Conservation (phyloP, 495 filamentous ascomycete genomes). For the Tetracladium marchalianum region DNA sequence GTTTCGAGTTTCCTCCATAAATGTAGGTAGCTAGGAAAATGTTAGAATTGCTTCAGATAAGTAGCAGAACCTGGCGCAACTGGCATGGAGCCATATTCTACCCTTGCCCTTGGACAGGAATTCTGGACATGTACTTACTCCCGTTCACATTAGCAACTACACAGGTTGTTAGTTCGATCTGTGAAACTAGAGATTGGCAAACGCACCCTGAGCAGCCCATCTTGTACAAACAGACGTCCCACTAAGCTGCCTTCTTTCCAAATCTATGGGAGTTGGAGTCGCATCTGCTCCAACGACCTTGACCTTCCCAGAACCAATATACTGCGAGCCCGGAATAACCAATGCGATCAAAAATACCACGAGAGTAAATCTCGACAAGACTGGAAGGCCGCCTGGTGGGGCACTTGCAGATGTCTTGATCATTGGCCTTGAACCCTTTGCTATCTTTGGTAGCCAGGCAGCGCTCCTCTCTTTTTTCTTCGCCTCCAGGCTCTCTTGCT, state of each 20-base stretch:
- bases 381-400: conserved; percentile 27
- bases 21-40: conserved; percentile 42
- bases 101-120: no score
- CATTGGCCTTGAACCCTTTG: conserved; percentile 18
- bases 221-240: conserved; percentile 51
- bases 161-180: neutral
- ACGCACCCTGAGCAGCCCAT: conserved; percentile 60
- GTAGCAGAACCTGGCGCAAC: no score
- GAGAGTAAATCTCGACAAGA: conserved; percentile 33
- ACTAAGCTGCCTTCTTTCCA: conserved; percentile 29
- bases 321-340: conserved; percentile 34
- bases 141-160: conserved; percentile 44
- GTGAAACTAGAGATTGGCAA: conserved; percentile 9
- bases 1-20: conserved; percentile 58
- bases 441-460: conserved; percentile 2
- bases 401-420: conserved; percentile 31
- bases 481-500: neutral
- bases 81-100: no score
- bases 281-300: conserved; percentile 31
- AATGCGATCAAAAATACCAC: conserved; percentile 43
- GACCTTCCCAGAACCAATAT: conserved; percentile 20
- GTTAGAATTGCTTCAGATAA: no score
- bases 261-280: conserved; percentile 7
- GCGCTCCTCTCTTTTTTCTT: conserved; percentile 2
- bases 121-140: conserved; percentile 16